These are phyloP conservation scores for Seminavis robusta DNA, from an alignment of 108 stramenopile genomes.

Conservation along the genomic window DNA sequence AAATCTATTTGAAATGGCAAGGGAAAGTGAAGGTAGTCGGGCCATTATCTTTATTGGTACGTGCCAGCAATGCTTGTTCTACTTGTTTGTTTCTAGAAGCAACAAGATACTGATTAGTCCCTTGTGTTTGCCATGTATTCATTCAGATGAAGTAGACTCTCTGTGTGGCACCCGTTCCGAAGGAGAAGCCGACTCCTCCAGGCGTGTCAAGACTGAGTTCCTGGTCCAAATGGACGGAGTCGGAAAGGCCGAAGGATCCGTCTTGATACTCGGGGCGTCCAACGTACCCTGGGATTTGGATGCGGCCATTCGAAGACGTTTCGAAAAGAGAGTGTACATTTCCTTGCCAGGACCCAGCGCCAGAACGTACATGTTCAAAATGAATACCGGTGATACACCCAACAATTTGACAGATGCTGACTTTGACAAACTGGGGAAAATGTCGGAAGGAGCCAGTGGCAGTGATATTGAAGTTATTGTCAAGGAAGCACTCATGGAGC, in stretches of 20 bases:
- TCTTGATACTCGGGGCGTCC: constrained; percentile 93
- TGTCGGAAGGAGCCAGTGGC: constrained; percentile 89
- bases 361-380: constrained; percentile 87
- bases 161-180: constrained; percentile 88
- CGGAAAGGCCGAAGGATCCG: constrained; percentile 71
- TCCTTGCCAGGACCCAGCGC: constrained; percentile 92
- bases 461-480: constrained; percentile 94
- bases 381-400: constrained; percentile 91
- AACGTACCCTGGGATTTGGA: constrained; percentile 99
- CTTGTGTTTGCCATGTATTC: no score
- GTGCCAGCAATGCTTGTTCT: no score
- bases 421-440: constrained; percentile 73
- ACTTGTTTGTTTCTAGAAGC: no score
- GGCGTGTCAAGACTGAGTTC: constrained; percentile 98
- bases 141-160: constrained; percentile 99
- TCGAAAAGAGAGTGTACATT: constrained; percentile 99
- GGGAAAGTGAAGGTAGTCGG: constrained; percentile 77
- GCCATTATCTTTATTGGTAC: constrained; percentile 92
- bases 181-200: constrained; percentile 88
- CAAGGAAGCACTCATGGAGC: constrained; percentile 98
- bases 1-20: constrained; percentile 97
- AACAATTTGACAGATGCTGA: constrained; percentile 81
- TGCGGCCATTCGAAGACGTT: constrained; percentile 97
- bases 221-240: constrained; percentile 99
- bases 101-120: no score